Base-by-base conservation (phyloP, 1,139 yeast genomes). In the Suhomyces choctaworum region DNA sequence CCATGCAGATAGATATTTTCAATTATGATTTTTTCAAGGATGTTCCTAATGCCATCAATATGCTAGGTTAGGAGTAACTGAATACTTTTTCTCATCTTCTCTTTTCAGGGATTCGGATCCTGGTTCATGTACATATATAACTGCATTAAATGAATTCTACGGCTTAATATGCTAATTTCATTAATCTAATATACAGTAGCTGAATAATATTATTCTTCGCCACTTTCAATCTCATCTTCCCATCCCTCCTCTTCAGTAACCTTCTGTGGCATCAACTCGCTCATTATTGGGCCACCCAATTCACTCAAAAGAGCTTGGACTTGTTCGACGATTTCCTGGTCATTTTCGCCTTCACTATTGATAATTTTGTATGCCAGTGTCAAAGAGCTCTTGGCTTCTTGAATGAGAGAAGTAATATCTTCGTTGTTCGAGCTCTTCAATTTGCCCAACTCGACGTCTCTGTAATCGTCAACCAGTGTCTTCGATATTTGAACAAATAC, bases 201-300 rank as follows among this genome's bases (percentile, higher is more conserved):
- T 9, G n/a, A 13, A 5, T 8, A 15, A 7, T 12, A 7, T 25
- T 23, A 32, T 32, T 39, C 41, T 12, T 29, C 51, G 19, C 56
- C 66, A 27, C 60, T 57, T 9, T 50, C 54, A 16, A 77, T 65
- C 42, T 71, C 76, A 25, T 66, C 69, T 42, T 73, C 77, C 68
- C 74, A 69, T 16, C 62, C 68, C 26, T 64, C 70, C 31, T 68
- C 71, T 4, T 66, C 76, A 29, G 60, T 66, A 29, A 60, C 60
- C 43, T 61, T 62, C 46, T 61, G 63, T n/a, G 75, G 68, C 53
- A 70, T 48, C 48, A 70, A 62, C 51, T 71, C 72, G 47, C 62
- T 70, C 69, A 60, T 70, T 44, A 57, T 46, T 4, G 78, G 78
- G 3, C 88, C 88, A 4, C 88, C 89, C 27, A 82, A 60, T 41